Percentiles rank a stretch among this genome's conserved stretches.
These are phyloP conservation scores for Teratosphaeria destructans DNA, from an alignment of 2,329 filamentous ascomycete species.

Conservation along the genomic window DNA sequence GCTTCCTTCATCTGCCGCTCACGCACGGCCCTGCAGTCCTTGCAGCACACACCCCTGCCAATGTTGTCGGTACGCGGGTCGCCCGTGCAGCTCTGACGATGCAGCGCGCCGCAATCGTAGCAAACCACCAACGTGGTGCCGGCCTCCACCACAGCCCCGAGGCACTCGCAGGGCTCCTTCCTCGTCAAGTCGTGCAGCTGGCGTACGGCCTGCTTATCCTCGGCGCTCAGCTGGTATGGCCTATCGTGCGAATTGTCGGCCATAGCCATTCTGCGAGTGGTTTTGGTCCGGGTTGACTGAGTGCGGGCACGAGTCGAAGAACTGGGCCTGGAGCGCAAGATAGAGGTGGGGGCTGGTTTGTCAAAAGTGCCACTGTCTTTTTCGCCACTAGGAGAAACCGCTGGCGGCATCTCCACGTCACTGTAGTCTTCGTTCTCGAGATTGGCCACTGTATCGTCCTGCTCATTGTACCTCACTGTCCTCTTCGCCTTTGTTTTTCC, in stretches of 20 bases:
- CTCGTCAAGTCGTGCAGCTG: background rate
- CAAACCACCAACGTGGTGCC: constrained; percentile 1
- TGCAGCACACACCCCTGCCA: constrained; percentile 2
- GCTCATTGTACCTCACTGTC: background rate
- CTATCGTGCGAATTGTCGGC: background rate
- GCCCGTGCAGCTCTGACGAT: constrained; percentile 2
- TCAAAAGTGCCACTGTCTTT: background rate
- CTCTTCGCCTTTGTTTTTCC: background rate
- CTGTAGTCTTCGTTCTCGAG: background rate
- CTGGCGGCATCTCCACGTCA: background rate
- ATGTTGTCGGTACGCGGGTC: background rate
- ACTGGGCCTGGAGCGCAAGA: background rate
- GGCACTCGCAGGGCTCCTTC: background rate
- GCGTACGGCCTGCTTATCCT: background rate
- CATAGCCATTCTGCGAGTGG: background rate
- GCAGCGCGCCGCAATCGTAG: background rate
- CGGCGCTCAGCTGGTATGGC: background rate
- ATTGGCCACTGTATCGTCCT: background rate
- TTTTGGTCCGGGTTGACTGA: background rate
- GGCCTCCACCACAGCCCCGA: background rate
- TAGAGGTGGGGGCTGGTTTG: background rate
- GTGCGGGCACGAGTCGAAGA: background rate
- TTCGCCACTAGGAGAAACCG: background rate
- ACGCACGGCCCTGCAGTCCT: background rate
- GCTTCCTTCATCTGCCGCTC: background rate